Conservation (phyloP, 257 asterid genomes). For the Gynochthodes officinalis region DNA sequence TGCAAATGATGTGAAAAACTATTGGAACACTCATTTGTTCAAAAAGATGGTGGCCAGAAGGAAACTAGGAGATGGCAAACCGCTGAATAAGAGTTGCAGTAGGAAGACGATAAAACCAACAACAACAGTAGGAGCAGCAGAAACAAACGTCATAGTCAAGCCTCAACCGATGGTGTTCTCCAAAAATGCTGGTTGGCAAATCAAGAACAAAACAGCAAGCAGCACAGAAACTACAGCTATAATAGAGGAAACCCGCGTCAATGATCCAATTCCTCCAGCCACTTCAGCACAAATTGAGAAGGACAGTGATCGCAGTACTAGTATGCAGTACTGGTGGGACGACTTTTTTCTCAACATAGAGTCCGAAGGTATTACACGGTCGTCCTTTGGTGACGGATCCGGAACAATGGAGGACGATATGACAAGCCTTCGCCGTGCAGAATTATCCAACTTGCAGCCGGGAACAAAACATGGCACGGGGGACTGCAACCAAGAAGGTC, state of each 20-base stretch:
- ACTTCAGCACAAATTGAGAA: neutral
- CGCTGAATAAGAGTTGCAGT: too few relatives aligned
- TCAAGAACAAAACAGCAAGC: neutral
- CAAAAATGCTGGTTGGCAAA: neutral
- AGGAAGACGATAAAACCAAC: too few relatives aligned
- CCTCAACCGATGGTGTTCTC: slow-evolving; percentile 17
- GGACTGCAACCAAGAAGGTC: too few relatives aligned
- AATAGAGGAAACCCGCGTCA: neutral
- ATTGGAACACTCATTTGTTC: slow-evolving; percentile 20
- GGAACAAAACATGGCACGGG: too few relatives aligned
- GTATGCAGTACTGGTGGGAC: slow-evolving; percentile 21
- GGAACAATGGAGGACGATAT: too few relatives aligned
- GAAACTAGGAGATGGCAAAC: neutral
- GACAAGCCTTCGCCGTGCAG: too few relatives aligned
- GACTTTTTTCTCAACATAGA: slow-evolving; percentile 7
- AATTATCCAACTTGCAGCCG: too few relatives aligned
- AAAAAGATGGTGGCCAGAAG: neutral
- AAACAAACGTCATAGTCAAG: slow-evolving; percentile 1
- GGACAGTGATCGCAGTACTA: neutral
- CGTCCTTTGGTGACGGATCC: neutral
- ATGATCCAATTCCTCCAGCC: neutral
- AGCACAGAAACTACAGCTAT: neutral
- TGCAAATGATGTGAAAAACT: slow-evolving; percentile 26
- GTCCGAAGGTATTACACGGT: neutral
- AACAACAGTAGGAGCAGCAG: too few relatives aligned